Base-by-base conservation (phyloP, 1,284 basidiomycete species). In the Sphagnurus paluster region DNA sequence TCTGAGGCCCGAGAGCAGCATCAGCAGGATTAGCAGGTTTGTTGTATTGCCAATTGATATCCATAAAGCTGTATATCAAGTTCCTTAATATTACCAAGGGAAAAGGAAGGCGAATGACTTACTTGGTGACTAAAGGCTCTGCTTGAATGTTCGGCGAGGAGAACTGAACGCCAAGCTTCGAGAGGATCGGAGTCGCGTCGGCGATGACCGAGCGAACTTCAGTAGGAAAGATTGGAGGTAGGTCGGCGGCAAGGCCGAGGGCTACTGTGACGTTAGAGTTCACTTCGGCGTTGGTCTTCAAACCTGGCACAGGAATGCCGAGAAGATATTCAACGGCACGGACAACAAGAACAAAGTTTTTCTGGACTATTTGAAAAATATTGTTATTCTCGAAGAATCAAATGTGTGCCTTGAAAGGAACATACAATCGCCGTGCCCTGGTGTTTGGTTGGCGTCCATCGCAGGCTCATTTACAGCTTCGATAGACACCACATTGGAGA, bases 391-490 rank as follows among this genome's bases (percentile, higher is more conserved):
- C 5, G 21, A 4, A 21, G 4, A 9, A 34, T 20, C 2, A 25
- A 6, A 39, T 7, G 32, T 35, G 34, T 30, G 2, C 29, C 26
- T 26, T 10, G 19, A 4, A 19, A 25, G 54, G 19, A 3, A 60
- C 69, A 37, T 60, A 88, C 85, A 90, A 37, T 74, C 69, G 16
- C 87, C 87, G 41, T 84, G 82, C 14, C 72, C 77, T 0, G 87
- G 87, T 0, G 87, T 89, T 50, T 72, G 61, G 7, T 50, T 61
- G 2, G 84, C 81, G 57, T 89, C 65, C 82, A 79, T 82, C 52
- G 85, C 79, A 0, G 85, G 85, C 50, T 90, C 88, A 53, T 90
- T 90, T 33, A 87, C 72, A 1, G 87, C 87, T 56, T 90, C 75
- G 25, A 90, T 85, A 0, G 82, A 69, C 41, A 83, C 82, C n/a